phyloP scores from a whole-genome alignment of 148 eudicot species.

The Nyssa sinensis region DNA sequence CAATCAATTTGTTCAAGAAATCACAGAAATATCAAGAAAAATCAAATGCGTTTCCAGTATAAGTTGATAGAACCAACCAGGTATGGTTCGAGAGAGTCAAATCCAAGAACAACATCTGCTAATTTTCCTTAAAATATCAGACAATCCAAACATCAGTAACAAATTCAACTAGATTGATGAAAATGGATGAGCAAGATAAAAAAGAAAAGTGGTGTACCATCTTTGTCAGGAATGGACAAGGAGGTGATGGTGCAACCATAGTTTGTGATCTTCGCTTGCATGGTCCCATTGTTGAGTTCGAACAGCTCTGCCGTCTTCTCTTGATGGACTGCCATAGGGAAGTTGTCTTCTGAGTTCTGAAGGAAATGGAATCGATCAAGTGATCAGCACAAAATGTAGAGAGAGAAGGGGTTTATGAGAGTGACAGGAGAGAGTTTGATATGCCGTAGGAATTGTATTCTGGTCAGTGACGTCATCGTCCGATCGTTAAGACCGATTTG shows the following conservation, averaged over 20 bases:
- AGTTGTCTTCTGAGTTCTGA: not conserved
- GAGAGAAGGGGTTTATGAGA: not conserved
- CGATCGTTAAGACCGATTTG: not conserved
- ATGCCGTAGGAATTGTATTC: not conserved
- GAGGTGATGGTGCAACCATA: conserved; percentile 93
- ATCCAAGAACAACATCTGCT: conserved; percentile 96
- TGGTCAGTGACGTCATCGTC: not conserved
- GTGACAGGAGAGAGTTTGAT: not conserved
- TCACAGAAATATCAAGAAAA: too few species aligned
- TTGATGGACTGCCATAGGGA: conserved; percentile 48
- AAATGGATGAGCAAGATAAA: not conserved
- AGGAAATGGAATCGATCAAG: not conserved
- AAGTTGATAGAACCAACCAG: conserved; percentile 38
- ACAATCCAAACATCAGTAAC: conserved; percentile 11
- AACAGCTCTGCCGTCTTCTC: conserved; percentile 54
- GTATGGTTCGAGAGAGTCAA: conserved; percentile 87
- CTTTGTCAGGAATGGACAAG: conserved; percentile 66
- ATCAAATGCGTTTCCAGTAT: not conserved
- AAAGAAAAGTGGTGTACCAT: conserved; percentile 43
- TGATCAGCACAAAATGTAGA: too few species aligned
- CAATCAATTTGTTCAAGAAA: too few species aligned
- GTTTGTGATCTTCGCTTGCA: conserved; percentile 68
- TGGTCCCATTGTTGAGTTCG: conserved; percentile 85
- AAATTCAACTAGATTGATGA: not conserved
- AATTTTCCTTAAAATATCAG: conserved; percentile 64